These are phyloP conservation scores for Daldinia bambusicola DNA, from an alignment of 495 filamentous ascomycete genomes.

Conservation along the genomic window DNA sequence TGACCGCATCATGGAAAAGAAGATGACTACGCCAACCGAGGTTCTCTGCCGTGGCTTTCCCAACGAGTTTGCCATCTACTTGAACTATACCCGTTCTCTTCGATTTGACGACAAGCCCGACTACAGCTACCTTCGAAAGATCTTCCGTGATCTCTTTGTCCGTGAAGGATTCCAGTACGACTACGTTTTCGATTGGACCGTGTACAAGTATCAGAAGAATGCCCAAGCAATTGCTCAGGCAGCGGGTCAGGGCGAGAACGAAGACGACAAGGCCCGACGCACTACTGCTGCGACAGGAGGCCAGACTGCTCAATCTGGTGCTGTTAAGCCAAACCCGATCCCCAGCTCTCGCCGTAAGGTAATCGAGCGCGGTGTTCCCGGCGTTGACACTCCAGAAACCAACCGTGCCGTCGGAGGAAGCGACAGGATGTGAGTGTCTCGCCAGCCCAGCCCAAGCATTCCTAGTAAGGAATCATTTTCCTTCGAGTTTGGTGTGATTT, in stretches of 20 bases:
- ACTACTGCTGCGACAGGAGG: slow-evolving; percentile 69
- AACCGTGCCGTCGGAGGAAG: slow-evolving; percentile 89
- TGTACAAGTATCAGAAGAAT: slow-evolving; percentile 99
- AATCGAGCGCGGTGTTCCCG: slow-evolving; percentile 71
- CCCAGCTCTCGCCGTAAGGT: slow-evolving; percentile 87
- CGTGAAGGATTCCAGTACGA: slow-evolving; percentile 99
- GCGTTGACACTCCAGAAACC: slow-evolving; percentile 82
- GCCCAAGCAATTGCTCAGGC: slow-evolving; percentile 87
- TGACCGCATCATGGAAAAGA: slow-evolving; percentile 99
- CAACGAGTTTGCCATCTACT: slow-evolving; percentile 99
- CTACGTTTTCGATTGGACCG: slow-evolving; percentile 99
- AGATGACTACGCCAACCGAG: slow-evolving; percentile 99
- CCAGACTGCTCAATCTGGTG: slow-evolving; percentile 67
- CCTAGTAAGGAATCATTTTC: slow-evolving; percentile 93
- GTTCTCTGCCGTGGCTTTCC: slow-evolving; percentile 99
- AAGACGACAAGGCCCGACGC: slow-evolving; percentile 76
- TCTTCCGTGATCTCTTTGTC: slow-evolving; percentile 99
- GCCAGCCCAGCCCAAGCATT: slow-evolving; percentile 72
- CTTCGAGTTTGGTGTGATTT: slow-evolving; percentile 86
- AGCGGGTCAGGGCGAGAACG: slow-evolving; percentile 64
- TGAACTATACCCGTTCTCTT: slow-evolving; percentile 98
- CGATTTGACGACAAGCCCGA: slow-evolving; percentile 99
- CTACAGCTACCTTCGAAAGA: slow-evolving; percentile 99
- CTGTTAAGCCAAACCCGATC: slow-evolving; percentile 72
- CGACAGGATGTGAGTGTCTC: slow-evolving; percentile 98